A percentile compares a stretch with the other conserved stretches of the same genome.
Evolutionary conservation across 2,329 filamentous ascomycete genomes (phyloP).

Genomic region (Ophiosphaerella narmari): DNA sequence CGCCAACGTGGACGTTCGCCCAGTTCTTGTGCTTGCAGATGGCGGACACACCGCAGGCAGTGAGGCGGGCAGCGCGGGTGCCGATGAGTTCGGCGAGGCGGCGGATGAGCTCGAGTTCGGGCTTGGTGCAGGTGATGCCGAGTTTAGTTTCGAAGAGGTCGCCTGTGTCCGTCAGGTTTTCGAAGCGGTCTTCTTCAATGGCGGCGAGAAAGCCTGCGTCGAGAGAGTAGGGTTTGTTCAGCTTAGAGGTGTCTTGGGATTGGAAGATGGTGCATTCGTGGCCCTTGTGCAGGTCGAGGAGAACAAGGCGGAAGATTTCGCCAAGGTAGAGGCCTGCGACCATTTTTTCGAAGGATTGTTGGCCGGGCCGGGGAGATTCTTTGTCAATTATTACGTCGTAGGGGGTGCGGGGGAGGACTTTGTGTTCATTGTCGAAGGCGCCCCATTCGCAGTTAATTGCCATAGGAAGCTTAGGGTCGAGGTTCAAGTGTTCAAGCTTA

Average conservation of each 20-base stretch:
- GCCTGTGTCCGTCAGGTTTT: conserved; percentile 88
- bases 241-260: conserved; percentile 76
- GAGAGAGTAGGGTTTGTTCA: conserved; percentile 85
- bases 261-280: conserved; percentile 72
- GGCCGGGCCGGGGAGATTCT: conserved; percentile 87
- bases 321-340: conserved; percentile 92
- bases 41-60: conserved; percentile 90
- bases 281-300: conserved; percentile 80
- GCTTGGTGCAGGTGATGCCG: conserved; percentile 68
- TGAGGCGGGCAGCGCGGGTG: conserved; percentile 89
- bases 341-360: conserved; percentile 98
- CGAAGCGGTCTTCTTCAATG: conserved; percentile 94
- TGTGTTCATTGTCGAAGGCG: conserved; percentile 93
- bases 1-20: conserved; percentile 86
- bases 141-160: conserved; percentile 82
- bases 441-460: conserved; percentile 99
- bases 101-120: conserved; percentile 87
- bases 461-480: conserved; percentile 82
- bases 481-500: conserved; percentile 89
- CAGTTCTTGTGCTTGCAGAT: conserved; percentile 97
- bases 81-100: conserved; percentile 92
- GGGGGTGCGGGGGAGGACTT: conserved; percentile 81
- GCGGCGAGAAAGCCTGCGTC: conserved; percentile 92
- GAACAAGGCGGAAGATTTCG: conserved; percentile 87
- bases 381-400: conserved; percentile 90